Evolutionary conservation across 176 grass and related monocot genomes (phyloP).

Genomic region (Musa acuminata): DNA sequence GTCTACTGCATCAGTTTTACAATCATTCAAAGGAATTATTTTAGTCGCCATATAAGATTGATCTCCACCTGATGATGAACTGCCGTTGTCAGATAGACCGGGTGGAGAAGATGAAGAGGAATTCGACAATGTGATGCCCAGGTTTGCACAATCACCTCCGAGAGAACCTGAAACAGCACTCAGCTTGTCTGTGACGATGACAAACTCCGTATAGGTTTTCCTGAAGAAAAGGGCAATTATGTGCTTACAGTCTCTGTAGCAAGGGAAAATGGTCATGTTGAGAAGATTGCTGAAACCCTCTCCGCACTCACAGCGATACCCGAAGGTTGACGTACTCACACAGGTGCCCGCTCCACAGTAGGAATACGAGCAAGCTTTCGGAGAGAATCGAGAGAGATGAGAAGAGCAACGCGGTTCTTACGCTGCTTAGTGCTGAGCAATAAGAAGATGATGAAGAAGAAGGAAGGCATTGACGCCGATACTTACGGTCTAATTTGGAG

Average conservation of each 20-base stretch:
- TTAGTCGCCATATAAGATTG: neutral
- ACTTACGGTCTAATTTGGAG: conserved; percentile 55
- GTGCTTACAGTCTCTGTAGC: conserved; percentile 61
- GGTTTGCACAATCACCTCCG: conserved; percentile 46
- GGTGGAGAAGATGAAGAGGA: conserved; percentile 39
- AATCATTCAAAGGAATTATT: neutral
- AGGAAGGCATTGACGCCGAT: neutral
- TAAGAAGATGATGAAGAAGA: neutral
- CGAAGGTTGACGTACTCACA: conserved; percentile 38
- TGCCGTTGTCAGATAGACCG: conserved; percentile 20
- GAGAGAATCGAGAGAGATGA: conserved; percentile 3
- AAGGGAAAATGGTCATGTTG: conserved; percentile 59
- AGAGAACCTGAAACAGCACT: conserved; percentile 46
- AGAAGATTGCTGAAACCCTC: conserved; percentile 79
- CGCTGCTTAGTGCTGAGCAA: too few species aligned
- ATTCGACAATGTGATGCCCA: conserved; percentile 44
- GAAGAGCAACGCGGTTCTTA: too few species aligned
- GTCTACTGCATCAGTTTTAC: neutral
- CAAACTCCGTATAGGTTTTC: too few species aligned
- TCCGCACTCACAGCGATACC: conserved; percentile 50
- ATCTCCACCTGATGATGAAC: conserved; percentile 5
- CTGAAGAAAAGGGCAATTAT: neutral
- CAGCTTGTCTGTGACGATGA: neutral
- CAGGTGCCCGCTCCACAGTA: conserved; percentile 75
- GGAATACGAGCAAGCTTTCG: conserved; percentile 43